These are phyloP conservation scores for Ophiocordyceps polyrhachis-furcata DNA, from an alignment of 2,329 filamentous ascomycete species.

Conservation along the genomic window DNA sequence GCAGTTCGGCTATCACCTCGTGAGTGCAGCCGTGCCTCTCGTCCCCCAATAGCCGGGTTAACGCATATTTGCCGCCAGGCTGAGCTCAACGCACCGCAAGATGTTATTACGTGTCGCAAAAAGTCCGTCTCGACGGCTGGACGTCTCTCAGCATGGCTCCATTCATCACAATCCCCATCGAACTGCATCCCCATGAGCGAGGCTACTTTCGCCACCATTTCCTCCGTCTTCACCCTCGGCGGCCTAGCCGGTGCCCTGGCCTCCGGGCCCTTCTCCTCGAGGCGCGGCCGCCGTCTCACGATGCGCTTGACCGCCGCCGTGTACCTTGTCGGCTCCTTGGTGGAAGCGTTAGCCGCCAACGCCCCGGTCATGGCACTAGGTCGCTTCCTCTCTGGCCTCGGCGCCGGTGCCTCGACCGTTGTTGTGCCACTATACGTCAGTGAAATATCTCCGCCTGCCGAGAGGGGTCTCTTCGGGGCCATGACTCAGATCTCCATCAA, in stretches of 20 bases:
- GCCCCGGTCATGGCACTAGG: slow-evolving; percentile 54
- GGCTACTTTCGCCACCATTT: slow-evolving; percentile 66
- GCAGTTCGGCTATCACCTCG: slow-evolving; percentile 88
- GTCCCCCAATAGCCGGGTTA: background rate
- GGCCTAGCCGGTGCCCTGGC: slow-evolving; percentile 68
- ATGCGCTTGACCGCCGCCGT: slow-evolving; percentile 64
- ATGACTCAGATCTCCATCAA: slow-evolving; percentile 93
- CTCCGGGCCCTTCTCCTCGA: slow-evolving; percentile 62
- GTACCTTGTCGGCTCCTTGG: slow-evolving; percentile 55
- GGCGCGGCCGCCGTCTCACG: slow-evolving; percentile 52
- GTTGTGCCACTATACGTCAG: slow-evolving; percentile 90
- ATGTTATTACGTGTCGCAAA: slow-evolving; percentile 74
- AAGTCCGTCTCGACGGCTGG: slow-evolving; percentile 14
- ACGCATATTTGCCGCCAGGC: slow-evolving; percentile 28
- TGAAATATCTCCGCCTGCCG: slow-evolving; percentile 60
- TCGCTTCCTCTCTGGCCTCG: slow-evolving; percentile 62
- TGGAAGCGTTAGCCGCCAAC: slow-evolving; percentile 53
- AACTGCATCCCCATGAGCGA: slow-evolving; percentile 82
- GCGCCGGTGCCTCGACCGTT: slow-evolving; percentile 76
- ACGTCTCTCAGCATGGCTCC: slow-evolving; percentile 11
- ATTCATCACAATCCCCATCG: slow-evolving; percentile 24
- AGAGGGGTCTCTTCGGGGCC: slow-evolving; percentile 60
- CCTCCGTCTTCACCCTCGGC: slow-evolving; percentile 80
- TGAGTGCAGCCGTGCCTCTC: slow-evolving; percentile 20
- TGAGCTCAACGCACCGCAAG: slow-evolving; percentile 87